Percentiles rank a stretch among this genome's conserved stretches.
Conservation (phyloP, 208 protist genomes). For the Crithidia sp. region DNA sequence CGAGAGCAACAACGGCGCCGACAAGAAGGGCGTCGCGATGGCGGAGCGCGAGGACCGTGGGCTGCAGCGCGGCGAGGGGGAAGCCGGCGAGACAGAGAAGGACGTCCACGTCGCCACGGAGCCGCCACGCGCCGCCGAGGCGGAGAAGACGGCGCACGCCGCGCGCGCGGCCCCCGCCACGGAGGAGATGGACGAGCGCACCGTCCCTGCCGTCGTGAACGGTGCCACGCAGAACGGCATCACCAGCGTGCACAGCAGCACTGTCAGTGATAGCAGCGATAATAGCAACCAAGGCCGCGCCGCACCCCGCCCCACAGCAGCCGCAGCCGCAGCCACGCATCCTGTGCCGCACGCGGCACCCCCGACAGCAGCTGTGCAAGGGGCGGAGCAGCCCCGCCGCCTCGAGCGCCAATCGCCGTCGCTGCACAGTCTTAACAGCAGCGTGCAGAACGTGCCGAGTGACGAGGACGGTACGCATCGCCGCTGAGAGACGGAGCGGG, state of each 20-base stretch:
- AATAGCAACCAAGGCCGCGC: not conserved
- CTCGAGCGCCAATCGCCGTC: slow-evolving; percentile 21
- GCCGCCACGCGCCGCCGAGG: not conserved
- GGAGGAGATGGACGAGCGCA: slow-evolving; percentile 12
- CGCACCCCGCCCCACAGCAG: not conserved
- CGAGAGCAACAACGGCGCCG: slow-evolving; percentile 21
- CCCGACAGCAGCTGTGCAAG: not conserved
- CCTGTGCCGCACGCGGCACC: not conserved
- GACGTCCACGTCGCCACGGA: not conserved
- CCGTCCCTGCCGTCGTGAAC: slow-evolving; percentile 14
- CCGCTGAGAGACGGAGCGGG: not conserved
- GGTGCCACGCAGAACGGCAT: slow-evolving; percentile 8
- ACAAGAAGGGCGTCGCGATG: slow-evolving; percentile 2
- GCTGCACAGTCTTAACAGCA: slow-evolving; percentile 35
- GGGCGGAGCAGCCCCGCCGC: slow-evolving; percentile 6
- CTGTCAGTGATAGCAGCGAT: slow-evolving; percentile 2
- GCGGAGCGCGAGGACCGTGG: slow-evolving; percentile 3
- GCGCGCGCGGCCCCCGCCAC: not conserved
- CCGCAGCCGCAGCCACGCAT: not conserved
- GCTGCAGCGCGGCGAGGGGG: slow-evolving; percentile 10
- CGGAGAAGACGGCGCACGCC: not conserved
- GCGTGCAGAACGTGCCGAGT: slow-evolving; percentile 16
- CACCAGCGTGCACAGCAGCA: slow-evolving; percentile 17
- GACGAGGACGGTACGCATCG: slow-evolving; percentile 9
- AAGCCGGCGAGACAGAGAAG: not conserved